Percentiles rank a stretch among this genome's conserved stretches.
Evolutionary conservation across 2,329 filamentous ascomycete species (phyloP).

Genomic region (Niveomyces coronatus): DNA sequence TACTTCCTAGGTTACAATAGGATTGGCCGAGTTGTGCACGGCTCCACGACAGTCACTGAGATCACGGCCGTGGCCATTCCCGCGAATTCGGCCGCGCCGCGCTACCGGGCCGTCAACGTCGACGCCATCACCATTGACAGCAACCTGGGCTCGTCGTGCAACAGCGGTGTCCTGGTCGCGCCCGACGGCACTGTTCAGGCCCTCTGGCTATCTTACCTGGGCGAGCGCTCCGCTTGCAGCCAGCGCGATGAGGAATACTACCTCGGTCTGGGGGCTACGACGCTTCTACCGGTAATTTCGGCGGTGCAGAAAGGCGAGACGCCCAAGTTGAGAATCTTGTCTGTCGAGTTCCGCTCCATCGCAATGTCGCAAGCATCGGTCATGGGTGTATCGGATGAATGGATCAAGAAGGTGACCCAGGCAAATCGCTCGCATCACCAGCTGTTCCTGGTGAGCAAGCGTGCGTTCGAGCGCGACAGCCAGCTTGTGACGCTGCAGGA

Average conservation of each 20-base stretch:
- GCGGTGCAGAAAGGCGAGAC: conserved; percentile 72
- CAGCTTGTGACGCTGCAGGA: conserved; percentile 57
- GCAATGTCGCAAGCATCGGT: conserved; percentile 95
- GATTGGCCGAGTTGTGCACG: conserved; percentile 85
- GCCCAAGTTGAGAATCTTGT: conserved; percentile 80
- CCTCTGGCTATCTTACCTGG: conserved; percentile 92
- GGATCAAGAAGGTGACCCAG: conserved; percentile 82
- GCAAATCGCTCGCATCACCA: conserved; percentile 91
- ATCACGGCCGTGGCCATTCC: conserved; percentile 96
- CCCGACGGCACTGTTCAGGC: conserved; percentile 90
- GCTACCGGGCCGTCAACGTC: conserved; percentile 90
- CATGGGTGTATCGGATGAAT: conserved; percentile 93
- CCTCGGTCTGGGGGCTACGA: conserved; percentile 80
- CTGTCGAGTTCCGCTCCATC: conserved; percentile 88
- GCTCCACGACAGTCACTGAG: conserved; percentile 90
- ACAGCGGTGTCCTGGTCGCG: conserved; percentile 82
- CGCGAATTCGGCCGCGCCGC: conserved; percentile 79
- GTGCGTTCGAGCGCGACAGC: conserved; percentile 52
- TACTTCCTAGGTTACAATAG: conserved; percentile 99
- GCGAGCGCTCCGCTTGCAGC: conserved; percentile 68
- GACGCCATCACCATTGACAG: conserved; percentile 97
- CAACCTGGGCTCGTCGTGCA: conserved; percentile 80
- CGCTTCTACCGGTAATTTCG: conserved; percentile 76
- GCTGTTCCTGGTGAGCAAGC: conserved; percentile 96
- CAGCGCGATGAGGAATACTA: conserved; percentile 95